phyloP scores from a whole-genome alignment of 441 rosid genomes.

The Raphanus hybrid region DNA sequence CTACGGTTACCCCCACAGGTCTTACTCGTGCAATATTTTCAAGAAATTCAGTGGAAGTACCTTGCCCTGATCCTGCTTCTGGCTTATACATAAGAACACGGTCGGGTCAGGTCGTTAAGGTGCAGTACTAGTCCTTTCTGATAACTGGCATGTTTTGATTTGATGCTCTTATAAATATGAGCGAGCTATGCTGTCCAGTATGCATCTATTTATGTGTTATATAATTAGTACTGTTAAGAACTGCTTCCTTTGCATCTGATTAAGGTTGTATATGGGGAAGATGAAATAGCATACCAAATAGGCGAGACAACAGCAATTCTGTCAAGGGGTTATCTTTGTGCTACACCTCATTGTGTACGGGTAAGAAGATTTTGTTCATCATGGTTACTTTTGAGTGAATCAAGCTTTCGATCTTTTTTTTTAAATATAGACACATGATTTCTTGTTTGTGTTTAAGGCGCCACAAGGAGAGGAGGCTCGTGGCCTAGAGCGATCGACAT shows the following conservation, averaged over 20 bases:
- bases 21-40: constrained; percentile 89
- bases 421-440: not conserved
- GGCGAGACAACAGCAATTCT: constrained; percentile 92
- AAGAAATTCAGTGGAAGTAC: constrained; percentile 71
- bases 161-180: not conserved
- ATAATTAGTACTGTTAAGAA: not conserved
- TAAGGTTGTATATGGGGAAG: constrained; percentile 80
- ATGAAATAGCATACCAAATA: constrained; percentile 93
- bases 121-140: constrained; percentile 42
- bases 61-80: constrained; percentile 82
- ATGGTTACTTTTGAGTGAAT: constrained; percentile 4
- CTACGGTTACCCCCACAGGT: constrained; percentile 64
- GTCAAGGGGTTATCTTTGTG: constrained; percentile 85
- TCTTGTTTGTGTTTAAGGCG: constrained; percentile 54
- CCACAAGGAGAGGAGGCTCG: constrained; percentile 74
- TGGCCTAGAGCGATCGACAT: constrained; percentile 83
- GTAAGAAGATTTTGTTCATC: constrained; percentile 43
- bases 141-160: not conserved
- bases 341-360: constrained; percentile 95
- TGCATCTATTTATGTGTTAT: not conserved
- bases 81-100: constrained; percentile 94
- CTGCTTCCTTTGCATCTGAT: constrained; percentile 9
- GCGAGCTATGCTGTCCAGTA: not conserved
- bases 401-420: not conserved
- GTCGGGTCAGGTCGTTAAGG: constrained; percentile 79